Base-by-base conservation (phyloP, 208 protist species). In the Leishmania aethiopica region DNA sequence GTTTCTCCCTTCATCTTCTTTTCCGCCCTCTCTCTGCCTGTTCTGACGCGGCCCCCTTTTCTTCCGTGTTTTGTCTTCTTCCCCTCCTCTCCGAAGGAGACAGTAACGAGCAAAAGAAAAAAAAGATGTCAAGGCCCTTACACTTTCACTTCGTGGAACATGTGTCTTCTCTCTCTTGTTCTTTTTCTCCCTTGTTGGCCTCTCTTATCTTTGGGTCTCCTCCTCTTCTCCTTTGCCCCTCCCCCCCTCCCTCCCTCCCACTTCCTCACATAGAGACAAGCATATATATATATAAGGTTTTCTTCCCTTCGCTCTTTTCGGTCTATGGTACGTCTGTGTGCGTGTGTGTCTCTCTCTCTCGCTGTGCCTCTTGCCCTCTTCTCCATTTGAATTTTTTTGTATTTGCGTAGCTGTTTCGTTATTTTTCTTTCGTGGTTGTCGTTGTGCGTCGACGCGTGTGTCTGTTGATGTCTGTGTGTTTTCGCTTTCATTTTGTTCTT, bases 401-500 rank as follows among this genome's bases (percentile, higher is more conserved):
- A 47, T 28, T 35, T 49, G 57, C 51, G 15, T 62, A 13, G 32
- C 8, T 75, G 25, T 57, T 70, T 55, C 51, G 40, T 4, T 57
- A 25, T 57, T 25, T 74, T 10, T 47, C 25, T 75, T 10, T 28
- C 17, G 28, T 60, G 72, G 15, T 45, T 76, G 49, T 45, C 37
- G 67, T 32, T 45, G 47, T 40, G 47, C 17, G 42, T 59, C 7
- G 35, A 17, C 45, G 42, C 15, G 28, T 40, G 72, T 59, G 49
- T 76, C 15, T 76, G 72, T 60, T 15, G 45, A 76, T 76, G 19
- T 17, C 49, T 37, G 71, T 49, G n/a, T 75, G 47, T 37, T 32
- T 84, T 84, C 35, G 28, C 59, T 79, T 42, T 70, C 17, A 45
- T 78, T 72, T 35, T 73, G 40, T 51, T 77, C 40, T 64, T 79